phyloP scores from a whole-genome alignment of 768 basidiomycete species.

The Podaxis carcinomalis region DNA sequence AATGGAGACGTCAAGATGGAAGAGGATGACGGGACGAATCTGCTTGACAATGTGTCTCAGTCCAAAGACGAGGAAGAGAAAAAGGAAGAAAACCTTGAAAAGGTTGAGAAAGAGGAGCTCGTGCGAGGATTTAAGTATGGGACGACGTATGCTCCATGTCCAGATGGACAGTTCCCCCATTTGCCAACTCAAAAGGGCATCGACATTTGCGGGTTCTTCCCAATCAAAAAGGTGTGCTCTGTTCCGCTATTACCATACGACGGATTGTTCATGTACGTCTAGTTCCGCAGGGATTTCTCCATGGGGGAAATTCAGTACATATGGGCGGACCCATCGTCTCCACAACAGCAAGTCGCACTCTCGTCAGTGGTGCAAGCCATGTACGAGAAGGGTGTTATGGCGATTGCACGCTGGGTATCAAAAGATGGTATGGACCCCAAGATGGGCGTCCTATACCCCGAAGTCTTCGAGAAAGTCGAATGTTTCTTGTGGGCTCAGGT shows the following conservation, averaged over 20 bases:
- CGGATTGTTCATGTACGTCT: not conserved
- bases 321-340: constrained; percentile 66
- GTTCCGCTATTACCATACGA: not conserved
- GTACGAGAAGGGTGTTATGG: constrained; percentile 58
- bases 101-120: constrained; percentile 76
- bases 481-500: constrained; percentile 85
- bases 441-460: constrained; percentile 75
- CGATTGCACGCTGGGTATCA: constrained; percentile 80
- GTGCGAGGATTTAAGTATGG: constrained; percentile 87
- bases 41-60: constrained; percentile 22
- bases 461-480: constrained; percentile 62
- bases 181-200: constrained; percentile 80
- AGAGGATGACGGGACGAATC: constrained; percentile 25
- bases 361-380: constrained; percentile 87
- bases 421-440: constrained; percentile 74
- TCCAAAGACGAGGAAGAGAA: constrained; percentile 25
- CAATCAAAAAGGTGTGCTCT: constrained; percentile 50
- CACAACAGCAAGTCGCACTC: constrained; percentile 76
- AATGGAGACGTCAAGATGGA: constrained; percentile 39
- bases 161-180: constrained; percentile 77
- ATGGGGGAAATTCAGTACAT: constrained; percentile 87
- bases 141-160: constrained; percentile 80
- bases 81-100: constrained; percentile 37
- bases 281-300: constrained; percentile 80
- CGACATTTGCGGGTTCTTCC: constrained; percentile 85